phyloP scores from a whole-genome alignment of 2,329 filamentous ascomycete species.

The Fusarium hainanense region DNA sequence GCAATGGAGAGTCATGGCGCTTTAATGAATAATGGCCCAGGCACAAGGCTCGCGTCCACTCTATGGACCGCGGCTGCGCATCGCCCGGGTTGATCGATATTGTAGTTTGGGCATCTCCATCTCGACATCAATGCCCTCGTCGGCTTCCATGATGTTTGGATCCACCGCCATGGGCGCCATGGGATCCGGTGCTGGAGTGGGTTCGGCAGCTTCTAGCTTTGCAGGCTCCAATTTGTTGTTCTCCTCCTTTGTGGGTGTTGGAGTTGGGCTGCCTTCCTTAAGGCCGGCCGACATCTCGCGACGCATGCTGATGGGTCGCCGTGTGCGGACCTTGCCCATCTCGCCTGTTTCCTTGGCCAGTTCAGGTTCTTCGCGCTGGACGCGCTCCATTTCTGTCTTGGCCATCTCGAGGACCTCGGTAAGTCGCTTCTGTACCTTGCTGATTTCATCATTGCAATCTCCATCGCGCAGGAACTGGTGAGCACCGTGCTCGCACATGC shows the following conservation, averaged over 20 bases:
- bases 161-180: constrained; percentile 50
- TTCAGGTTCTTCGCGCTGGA: constrained; percentile 64
- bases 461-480: constrained; percentile 91
- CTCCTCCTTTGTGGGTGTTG: constrained; percentile 40
- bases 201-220: constrained; percentile 42
- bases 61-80: constrained; percentile 50
- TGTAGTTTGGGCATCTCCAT: constrained; percentile 54
- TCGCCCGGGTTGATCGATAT: constrained; percentile 57
- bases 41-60: constrained; percentile 36
- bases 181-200: constrained; percentile 20
- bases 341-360: constrained; percentile 54
- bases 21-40: constrained; percentile 38
- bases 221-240: constrained; percentile 42
- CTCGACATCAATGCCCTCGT: constrained; percentile 57
- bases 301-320: constrained; percentile 65
- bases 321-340: constrained; percentile 58
- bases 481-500: constrained; percentile 84
- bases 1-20: constrained; percentile 13
- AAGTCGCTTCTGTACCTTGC: constrained; percentile 74
- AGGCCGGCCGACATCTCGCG: constrained; percentile 53
- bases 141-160: constrained; percentile 51
- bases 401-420: constrained; percentile 71
- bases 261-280: constrained; percentile 43
- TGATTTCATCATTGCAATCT: constrained; percentile 82
- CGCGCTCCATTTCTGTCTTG: constrained; percentile 67